Evolutionary conservation across 805 yeast species (phyloP).

Genomic region (Candida taoyuanica): DNA sequence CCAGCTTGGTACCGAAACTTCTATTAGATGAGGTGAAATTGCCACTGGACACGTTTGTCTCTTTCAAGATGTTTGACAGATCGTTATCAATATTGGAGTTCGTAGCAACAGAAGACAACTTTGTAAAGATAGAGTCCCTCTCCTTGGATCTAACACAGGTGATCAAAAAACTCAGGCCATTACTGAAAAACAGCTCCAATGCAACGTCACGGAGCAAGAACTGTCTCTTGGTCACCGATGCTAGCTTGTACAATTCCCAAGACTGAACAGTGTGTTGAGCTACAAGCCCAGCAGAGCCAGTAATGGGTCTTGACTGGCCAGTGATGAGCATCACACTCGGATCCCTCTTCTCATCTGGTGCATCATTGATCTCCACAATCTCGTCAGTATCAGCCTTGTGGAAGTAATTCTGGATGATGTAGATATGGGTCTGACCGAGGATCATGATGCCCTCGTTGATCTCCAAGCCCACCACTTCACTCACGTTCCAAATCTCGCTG

Average conservation of each 20-base stretch:
- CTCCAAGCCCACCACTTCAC: slow-evolving; percentile 72
- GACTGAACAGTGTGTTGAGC: slow-evolving; percentile 44
- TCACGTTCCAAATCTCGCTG: slow-evolving; percentile 67
- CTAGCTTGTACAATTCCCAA: slow-evolving; percentile 59
- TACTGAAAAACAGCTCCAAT: slow-evolving; percentile 66
- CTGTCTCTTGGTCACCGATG: slow-evolving; percentile 67
- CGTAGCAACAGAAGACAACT: slow-evolving; percentile 44
- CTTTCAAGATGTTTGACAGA: slow-evolving; percentile 47
- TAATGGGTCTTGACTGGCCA: slow-evolving; percentile 35
- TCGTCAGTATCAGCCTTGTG: slow-evolving; percentile 47
- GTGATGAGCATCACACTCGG: slow-evolving; percentile 62
- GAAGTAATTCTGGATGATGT: slow-evolving; percentile 66
- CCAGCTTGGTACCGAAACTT: slow-evolving; percentile 38
- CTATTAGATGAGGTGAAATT: slow-evolving; percentile 30
- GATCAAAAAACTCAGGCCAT: slow-evolving; percentile 66
- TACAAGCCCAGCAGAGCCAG: slow-evolving; percentile 10
- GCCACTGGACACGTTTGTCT: slow-evolving; percentile 35
- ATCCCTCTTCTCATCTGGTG: slow-evolving; percentile 58
- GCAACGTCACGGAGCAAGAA: slow-evolving; percentile 79
- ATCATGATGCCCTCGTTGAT: slow-evolving; percentile 73
- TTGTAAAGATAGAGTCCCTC: slow-evolving; percentile 53
- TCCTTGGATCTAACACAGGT: slow-evolving; percentile 51
- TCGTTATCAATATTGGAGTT: slow-evolving; percentile 50
- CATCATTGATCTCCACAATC: slow-evolving; percentile 62
- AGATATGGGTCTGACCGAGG: slow-evolving; percentile 58